phyloP scores from a whole-genome alignment of 2,329 filamentous ascomycete species.

The Talaromyces marneffei region DNA sequence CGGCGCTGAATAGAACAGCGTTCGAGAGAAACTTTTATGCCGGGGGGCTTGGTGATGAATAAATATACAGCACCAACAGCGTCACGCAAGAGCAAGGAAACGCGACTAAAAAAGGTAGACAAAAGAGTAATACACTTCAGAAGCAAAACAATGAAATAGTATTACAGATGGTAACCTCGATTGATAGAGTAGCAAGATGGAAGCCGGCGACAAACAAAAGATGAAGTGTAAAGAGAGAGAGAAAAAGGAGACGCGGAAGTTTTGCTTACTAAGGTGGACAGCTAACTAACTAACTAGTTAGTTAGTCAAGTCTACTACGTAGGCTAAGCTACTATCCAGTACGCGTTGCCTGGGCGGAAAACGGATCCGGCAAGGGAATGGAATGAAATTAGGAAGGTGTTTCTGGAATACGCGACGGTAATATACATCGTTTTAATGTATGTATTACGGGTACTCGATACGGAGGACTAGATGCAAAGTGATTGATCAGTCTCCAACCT shows the following conservation, averaged over 20 bases:
- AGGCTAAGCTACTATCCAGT: neutral
- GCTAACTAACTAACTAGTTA: too few relatives aligned
- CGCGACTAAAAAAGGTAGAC: neutral
- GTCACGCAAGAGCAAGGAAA: neutral
- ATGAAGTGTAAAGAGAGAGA: neutral
- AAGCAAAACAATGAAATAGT: constrained; percentile 2
- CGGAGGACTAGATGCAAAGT: too few relatives aligned
- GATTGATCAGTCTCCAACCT: neutral
- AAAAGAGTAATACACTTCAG: constrained; percentile 1
- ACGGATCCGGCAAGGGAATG: neutral
- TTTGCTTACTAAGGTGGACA: neutral
- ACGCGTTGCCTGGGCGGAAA: neutral
- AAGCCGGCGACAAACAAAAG: neutral
- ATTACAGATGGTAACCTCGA: neutral
- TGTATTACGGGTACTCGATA: neutral
- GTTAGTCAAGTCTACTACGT: too few relatives aligned
- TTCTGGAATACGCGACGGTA: neutral
- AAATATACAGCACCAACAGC: neutral
- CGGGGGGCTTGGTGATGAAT: neutral
- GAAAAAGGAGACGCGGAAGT: constrained; percentile 4
- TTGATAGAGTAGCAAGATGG: neutral
- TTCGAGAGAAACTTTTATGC: neutral
- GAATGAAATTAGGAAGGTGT: neutral
- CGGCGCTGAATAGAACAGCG: neutral
- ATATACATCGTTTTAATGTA: neutral